Base-by-base conservation (phyloP, 2,329 filamentous ascomycete genomes). In the Fusarium floridanum region DNA sequence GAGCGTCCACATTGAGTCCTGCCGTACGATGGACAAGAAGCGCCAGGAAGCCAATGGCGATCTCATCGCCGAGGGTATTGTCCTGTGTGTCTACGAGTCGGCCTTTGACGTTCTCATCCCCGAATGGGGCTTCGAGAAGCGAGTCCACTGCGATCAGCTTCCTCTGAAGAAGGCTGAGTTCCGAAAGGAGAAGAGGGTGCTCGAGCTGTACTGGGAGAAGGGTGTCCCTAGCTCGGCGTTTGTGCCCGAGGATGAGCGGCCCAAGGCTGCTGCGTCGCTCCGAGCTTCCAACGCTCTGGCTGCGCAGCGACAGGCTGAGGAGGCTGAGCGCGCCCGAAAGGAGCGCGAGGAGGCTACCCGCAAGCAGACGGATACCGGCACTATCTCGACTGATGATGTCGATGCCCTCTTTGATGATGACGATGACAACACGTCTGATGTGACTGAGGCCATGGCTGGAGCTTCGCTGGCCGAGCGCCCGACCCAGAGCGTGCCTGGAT, bases 161-260 rank as follows among this genome's bases (percentile, higher is more conserved):
- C 97, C 97, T 34, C 87, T 99, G 77, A 96, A 98, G 90, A 99
- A 99, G 88, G 97, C 97, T n/a, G 97, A 99, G 82, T 99, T 97
- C 85, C 92, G 97, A 84, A 98, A 98, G 88, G 95, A 97, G 82
- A 94, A 95, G 86, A 92, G 97, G 66, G 91, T 98, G 34, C 89
- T 99, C 56, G 97, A 99, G 85, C 90, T 99, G 17, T 99, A 98
- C 88, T 99, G 97, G 97, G 97, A 99, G 91, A 99, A 98, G 90
- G 97, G 97, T 56, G 95, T 98, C 9, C 95, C 96, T 32, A 98
- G 95, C 73, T 98, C 96, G 50, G 94, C 95, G 3, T 99, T 97
- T 78, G 93, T 99, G 62, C 97, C 97, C 4, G 97, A 99, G 81
- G 97, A 99, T 81, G 97, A 99, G 86, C 93, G 95, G 67, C 95